phyloP scores from a whole-genome alignment of 768 basidiomycete species.

The Lactarius pseudohatsudake region DNA sequence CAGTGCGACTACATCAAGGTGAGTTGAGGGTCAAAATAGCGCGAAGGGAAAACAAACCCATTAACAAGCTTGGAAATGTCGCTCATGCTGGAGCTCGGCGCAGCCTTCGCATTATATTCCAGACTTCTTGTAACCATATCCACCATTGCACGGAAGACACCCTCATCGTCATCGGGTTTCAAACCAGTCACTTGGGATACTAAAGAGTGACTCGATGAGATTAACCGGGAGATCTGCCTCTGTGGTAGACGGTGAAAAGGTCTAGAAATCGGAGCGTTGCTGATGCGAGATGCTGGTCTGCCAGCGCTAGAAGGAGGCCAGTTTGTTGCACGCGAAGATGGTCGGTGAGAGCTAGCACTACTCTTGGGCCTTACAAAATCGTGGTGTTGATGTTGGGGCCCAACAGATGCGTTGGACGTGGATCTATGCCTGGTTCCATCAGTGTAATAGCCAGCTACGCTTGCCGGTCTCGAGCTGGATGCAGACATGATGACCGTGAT shows the following conservation, averaged over 20 bases:
- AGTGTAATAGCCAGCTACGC: constrained; percentile 21
- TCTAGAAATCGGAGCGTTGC: constrained; percentile 35
- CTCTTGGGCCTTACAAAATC: constrained; percentile 45
- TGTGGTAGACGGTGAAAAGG: constrained; percentile 53
- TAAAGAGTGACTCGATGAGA: constrained; percentile 54
- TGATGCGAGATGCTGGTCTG: constrained; percentile 35
- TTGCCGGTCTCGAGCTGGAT: constrained; percentile 34
- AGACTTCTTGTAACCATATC: constrained; percentile 60
- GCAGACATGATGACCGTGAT: constrained; percentile 26
- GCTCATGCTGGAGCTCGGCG: constrained; percentile 55
- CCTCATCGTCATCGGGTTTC: constrained; percentile 42
- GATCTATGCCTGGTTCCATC: constrained; percentile 12
- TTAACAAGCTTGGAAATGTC: constrained; percentile 50
- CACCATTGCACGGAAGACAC: constrained; percentile 48
- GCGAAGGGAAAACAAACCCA: constrained; percentile 48
- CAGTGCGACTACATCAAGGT: constrained; percentile 45
- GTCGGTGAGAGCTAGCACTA: constrained; percentile 48
- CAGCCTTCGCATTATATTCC: constrained; percentile 58
- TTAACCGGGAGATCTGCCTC: constrained; percentile 49
- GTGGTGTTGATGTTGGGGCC: constrained; percentile 42
- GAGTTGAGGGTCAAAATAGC: constrained; percentile 12
- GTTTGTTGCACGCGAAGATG: constrained; percentile 42
- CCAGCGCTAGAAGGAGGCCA: constrained; percentile 37
- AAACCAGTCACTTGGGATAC: constrained; percentile 56
- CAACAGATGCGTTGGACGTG: constrained; percentile 31